phyloP scores from a whole-genome alignment of 345 rosid species.

The Citrus hindsii region DNA sequence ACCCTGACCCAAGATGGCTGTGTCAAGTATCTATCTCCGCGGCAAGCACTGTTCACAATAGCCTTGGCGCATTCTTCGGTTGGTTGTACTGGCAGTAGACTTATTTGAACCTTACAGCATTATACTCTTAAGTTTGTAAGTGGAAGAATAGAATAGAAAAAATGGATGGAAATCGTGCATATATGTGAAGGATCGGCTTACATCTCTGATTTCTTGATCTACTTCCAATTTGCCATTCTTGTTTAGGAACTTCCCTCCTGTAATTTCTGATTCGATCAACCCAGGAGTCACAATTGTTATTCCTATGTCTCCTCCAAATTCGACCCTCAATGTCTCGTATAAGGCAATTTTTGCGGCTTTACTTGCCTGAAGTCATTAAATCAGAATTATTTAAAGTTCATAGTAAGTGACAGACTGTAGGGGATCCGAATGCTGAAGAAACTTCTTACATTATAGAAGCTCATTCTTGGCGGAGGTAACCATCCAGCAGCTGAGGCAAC shows the following conservation, averaged over 20 bases:
- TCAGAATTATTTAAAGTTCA: background rate
- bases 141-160: background rate
- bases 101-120: constrained; percentile 24
- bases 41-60: constrained; percentile 40
- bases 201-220: constrained; percentile 42
- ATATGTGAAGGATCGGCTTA: constrained; percentile 14
- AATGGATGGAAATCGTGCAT: background rate
- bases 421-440: background rate
- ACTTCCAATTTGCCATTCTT: constrained; percentile 35
- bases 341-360: constrained; percentile 50
- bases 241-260: constrained; percentile 37
- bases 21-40: constrained; percentile 40
- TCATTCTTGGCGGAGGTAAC: constrained; percentile 37
- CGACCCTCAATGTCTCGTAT: constrained; percentile 39
- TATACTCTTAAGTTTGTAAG: background rate
- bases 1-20: constrained; percentile 30
- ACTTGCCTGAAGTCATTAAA: constrained; percentile 38
- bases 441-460: constrained; percentile 41
- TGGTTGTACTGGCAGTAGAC: constrained; percentile 22
- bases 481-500: constrained; percentile 42
- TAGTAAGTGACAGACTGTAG: background rate
- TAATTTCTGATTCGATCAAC: constrained; percentile 35
- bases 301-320: constrained; percentile 36
- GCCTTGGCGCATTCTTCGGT: constrained; percentile 24
- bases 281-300: constrained; percentile 55